Evolutionary conservation across 495 filamentous ascomycete species (phyloP).

Genomic region (Xylaria venustula): DNA sequence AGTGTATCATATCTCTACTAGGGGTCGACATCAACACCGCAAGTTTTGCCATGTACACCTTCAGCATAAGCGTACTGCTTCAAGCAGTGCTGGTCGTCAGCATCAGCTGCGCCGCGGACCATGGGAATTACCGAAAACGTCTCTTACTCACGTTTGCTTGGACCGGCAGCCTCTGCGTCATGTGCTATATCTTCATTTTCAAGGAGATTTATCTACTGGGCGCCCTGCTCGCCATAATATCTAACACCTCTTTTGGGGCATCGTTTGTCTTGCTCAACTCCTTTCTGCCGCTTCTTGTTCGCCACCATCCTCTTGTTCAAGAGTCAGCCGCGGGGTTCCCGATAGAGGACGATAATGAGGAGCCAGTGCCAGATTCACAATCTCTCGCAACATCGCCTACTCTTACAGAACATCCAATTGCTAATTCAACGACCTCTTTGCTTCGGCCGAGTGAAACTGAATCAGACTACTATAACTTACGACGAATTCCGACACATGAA

Average conservation of each 20-base stretch:
- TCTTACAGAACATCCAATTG: conserved; percentile 24
- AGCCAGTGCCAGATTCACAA: conserved; percentile 9
- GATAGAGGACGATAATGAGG: conserved; percentile 21
- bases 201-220: conserved; percentile 75
- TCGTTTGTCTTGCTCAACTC: conserved; percentile 85
- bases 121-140: conserved; percentile 88
- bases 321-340: conserved; percentile 30
- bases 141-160: conserved; percentile 82
- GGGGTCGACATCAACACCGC: conserved; percentile 91
- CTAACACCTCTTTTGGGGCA: conserved; percentile 86
- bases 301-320: conserved; percentile 64
- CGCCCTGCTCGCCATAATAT: conserved; percentile 78
- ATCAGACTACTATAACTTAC: conserved; percentile 34
- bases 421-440: conserved; percentile 46
- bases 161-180: conserved; percentile 75
- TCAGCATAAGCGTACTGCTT: conserved; percentile 84
- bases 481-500: conserved; percentile 34
- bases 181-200: conserved; percentile 81
- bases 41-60: conserved; percentile 98
- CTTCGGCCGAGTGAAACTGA: conserved; percentile 26
- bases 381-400: conserved; percentile 26
- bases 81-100: conserved; percentile 90
- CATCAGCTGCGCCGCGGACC: conserved; percentile 93
- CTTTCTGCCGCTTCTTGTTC: conserved; percentile 77
- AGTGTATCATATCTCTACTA: conserved; percentile 80